A percentile compares a stretch with the other conserved stretches of the same genome.
Conservation (phyloP, 1,284 basidiomycete species). For the Apiotrichum akiyoshidainum region DNA sequence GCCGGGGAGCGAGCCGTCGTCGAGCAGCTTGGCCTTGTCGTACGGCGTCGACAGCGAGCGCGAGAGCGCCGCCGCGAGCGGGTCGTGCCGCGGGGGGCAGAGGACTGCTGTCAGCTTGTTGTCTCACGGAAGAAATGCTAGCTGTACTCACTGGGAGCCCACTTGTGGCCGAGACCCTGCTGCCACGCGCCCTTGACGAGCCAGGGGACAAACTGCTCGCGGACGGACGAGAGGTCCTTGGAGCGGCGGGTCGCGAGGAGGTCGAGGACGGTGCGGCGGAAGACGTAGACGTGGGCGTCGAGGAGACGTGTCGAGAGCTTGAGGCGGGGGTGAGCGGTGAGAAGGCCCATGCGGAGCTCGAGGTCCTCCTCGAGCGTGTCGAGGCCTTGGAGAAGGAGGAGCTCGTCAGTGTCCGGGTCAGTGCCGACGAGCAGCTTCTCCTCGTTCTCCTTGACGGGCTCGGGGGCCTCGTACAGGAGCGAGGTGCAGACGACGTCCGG, state of each 20-base stretch:
- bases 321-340: constrained; percentile 66
- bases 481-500: constrained; percentile 69
- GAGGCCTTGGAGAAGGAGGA: constrained; percentile 64
- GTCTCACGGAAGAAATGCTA: not conserved
- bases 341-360: constrained; percentile 66
- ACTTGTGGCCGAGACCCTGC: constrained; percentile 37
- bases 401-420: constrained; percentile 56
- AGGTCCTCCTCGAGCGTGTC: constrained; percentile 69
- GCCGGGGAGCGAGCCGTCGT: constrained; percentile 9
- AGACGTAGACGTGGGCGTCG: constrained; percentile 88
- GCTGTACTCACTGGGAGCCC: constrained; percentile 41
- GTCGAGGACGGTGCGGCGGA: constrained; percentile 70
- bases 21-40: constrained; percentile 19
- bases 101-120: constrained; percentile 33
- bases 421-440: constrained; percentile 44
- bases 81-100: constrained; percentile 41
- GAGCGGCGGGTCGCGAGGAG: constrained; percentile 62
- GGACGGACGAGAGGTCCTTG: constrained; percentile 67
- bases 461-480: constrained; percentile 66
- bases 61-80: constrained; percentile 46
- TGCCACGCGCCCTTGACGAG: constrained; percentile 75
- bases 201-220: constrained; percentile 86
- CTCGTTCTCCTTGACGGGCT: constrained; percentile 52
- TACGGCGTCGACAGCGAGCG: constrained; percentile 41
- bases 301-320: constrained; percentile 67